phyloP scores from a whole-genome alignment of 2,329 filamentous ascomycete species.

The Colletotrichum australisinense region DNA sequence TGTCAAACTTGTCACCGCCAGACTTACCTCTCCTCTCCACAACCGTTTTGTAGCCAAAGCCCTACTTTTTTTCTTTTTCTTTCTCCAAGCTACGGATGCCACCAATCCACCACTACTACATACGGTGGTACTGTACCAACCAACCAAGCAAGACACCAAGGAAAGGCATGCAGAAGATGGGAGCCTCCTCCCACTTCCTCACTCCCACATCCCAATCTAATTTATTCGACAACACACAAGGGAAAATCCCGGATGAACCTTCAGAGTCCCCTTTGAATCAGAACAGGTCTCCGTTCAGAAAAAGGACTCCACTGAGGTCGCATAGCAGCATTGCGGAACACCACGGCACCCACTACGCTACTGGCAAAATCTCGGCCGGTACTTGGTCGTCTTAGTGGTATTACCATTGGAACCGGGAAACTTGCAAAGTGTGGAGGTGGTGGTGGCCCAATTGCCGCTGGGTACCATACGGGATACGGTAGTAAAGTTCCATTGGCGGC shows the following conservation, averaged over 20 bases:
- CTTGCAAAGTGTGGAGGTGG: neutral
- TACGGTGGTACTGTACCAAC: neutral
- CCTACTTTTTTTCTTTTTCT: neutral
- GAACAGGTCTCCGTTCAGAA: neutral
- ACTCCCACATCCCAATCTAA: neutral
- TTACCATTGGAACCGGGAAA: too few relatives aligned
- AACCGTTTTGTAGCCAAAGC: neutral
- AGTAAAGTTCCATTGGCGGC: neutral
- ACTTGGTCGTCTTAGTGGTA: neutral
- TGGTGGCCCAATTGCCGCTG: neutral
- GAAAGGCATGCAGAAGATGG: neutral
- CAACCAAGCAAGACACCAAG: neutral
- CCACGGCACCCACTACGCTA: neutral
- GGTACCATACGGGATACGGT: neutral
- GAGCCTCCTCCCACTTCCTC: too few relatives aligned
- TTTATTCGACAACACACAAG: neutral
- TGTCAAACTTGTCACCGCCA: neutral
- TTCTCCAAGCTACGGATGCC: too few relatives aligned
- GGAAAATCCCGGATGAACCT: conserved; percentile 11
- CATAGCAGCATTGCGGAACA: neutral
- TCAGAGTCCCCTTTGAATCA: neutral
- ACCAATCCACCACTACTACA: too few relatives aligned
- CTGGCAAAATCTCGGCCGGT: conserved; percentile 12
- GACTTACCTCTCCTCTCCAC: neutral
- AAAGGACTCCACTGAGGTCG: conserved; percentile 4